Percentiles rank a stretch among this genome's conserved stretches.
phyloP scores from a whole-genome alignment of 805 yeast genomes.

The Jamesozyma rosinii region DNA sequence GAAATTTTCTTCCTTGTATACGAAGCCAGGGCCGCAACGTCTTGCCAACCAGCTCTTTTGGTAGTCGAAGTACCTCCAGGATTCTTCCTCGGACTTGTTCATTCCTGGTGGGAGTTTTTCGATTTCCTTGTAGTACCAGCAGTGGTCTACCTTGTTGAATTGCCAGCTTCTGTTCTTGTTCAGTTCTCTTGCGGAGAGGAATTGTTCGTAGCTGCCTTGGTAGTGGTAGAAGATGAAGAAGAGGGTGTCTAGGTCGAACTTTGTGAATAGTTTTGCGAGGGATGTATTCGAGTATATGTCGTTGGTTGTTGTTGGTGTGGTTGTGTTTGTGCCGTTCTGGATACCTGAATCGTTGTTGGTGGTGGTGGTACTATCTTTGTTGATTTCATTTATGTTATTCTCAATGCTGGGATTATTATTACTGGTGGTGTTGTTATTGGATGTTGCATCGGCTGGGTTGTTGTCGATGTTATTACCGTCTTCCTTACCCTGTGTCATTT shows the following conservation, averaged over 20 bases:
- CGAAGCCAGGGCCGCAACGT: slow-evolving; percentile 32
- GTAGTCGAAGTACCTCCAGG: slow-evolving; percentile 80
- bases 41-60: slow-evolving; percentile 61
- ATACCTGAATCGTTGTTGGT: background rate
- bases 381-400: slow-evolving; percentile 1
- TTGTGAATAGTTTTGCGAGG: slow-evolving; percentile 54
- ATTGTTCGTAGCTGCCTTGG: slow-evolving; percentile 63
- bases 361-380: slow-evolving; percentile 6
- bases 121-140: slow-evolving; percentile 50
- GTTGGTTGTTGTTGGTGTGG: slow-evolving; percentile 4
- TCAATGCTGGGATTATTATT: no score
- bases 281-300: slow-evolving; percentile 30
- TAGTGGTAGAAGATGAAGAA: slow-evolving; percentile 85
- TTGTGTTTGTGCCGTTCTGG: background rate
- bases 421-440: background rate
- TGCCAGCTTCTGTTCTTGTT: slow-evolving; percentile 70
- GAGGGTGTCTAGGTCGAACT: slow-evolving; percentile 77
- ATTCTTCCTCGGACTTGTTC: slow-evolving; percentile 40
- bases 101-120: slow-evolving; percentile 76
- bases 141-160: slow-evolving; percentile 34
- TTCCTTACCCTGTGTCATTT: slow-evolving; percentile 18
- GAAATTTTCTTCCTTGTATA: slow-evolving; percentile 41
- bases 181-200: slow-evolving; percentile 73
- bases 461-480: background rate
- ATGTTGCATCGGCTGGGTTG: background rate